Conservation (phyloP, 257 asterid genomes). For the Buddleja alternifolia region DNA sequence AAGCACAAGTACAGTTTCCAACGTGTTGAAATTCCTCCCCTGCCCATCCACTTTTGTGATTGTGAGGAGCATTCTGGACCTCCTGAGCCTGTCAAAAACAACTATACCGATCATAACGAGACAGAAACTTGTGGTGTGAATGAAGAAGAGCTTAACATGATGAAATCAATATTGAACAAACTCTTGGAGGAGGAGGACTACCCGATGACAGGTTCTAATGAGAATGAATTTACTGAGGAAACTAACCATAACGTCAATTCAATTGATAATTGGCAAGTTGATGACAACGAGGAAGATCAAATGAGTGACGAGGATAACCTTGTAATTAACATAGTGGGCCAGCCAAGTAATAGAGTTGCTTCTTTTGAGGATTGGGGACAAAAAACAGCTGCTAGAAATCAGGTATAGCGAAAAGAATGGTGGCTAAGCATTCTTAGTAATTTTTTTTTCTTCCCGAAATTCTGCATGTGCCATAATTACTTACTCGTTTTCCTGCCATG, state of each 20-base stretch:
- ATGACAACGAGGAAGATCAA: conserved; percentile 45
- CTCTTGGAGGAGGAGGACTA: conserved; percentile 52
- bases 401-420: conserved; percentile 42
- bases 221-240: conserved; percentile 33
- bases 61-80: conserved; percentile 81
- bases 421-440: neutral
- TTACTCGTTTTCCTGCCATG: conserved; percentile 15
- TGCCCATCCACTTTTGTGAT: conserved; percentile 78
- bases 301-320: conserved; percentile 72
- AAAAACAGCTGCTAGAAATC: conserved; percentile 35
- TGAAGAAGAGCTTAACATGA: conserved; percentile 75
- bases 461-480: neutral
- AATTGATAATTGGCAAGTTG: conserved; percentile 40
- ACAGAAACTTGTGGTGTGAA: conserved; percentile 54
- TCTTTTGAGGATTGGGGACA: conserved; percentile 40
- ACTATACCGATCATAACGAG: conserved; percentile 31
- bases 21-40: conserved; percentile 73
- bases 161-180: conserved; percentile 70
- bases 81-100: conserved; percentile 35
- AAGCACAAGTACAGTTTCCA: conserved; percentile 98
- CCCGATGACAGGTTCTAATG: conserved; percentile 32
- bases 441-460: neutral
- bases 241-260: conserved; percentile 24
- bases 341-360: conserved; percentile 37
- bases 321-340: conserved; percentile 60